Evolutionary conservation across 2,329 filamentous ascomycete genomes (phyloP).

Genomic region (Zymoseptoria brevis): DNA sequence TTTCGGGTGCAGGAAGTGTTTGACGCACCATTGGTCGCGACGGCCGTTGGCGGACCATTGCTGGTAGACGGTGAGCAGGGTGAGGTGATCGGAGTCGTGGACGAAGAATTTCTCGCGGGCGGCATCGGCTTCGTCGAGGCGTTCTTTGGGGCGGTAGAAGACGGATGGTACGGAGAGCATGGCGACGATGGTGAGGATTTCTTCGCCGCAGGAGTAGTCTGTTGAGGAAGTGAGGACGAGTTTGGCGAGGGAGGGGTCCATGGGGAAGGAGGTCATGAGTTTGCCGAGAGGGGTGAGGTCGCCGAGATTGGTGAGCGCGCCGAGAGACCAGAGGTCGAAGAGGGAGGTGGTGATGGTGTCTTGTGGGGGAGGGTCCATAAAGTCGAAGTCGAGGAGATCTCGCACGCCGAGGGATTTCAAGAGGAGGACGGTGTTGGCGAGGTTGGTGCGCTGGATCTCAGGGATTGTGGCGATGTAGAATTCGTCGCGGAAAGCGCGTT

Average conservation of each 20-base stretch:
- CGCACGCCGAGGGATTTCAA: slow-evolving; percentile 92
- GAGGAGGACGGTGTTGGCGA: slow-evolving; percentile 88
- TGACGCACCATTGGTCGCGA: slow-evolving; percentile 84
- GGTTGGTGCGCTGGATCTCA: slow-evolving; percentile 92
- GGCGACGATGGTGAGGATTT: slow-evolving; percentile 96
- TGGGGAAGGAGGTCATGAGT: slow-evolving; percentile 95
- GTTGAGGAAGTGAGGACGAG: slow-evolving; percentile 77
- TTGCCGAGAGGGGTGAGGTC: slow-evolving; percentile 79
- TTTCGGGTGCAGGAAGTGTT: slow-evolving; percentile 93
- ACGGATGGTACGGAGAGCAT: slow-evolving; percentile 97
- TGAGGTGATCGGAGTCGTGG: slow-evolving; percentile 92
- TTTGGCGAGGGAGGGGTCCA: slow-evolving; percentile 94
- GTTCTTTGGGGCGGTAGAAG: slow-evolving; percentile 93
- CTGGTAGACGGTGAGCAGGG: slow-evolving; percentile 87
- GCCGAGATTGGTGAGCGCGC: slow-evolving; percentile 86
- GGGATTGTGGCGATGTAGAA: slow-evolving; percentile 95
- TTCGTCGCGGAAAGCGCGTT: slow-evolving; percentile 90
- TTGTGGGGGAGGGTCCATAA: slow-evolving; percentile 97
- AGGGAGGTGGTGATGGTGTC: slow-evolving; percentile 96
- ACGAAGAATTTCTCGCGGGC: slow-evolving; percentile 98
- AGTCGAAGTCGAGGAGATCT: slow-evolving; percentile 92
- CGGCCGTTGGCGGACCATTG: slow-evolving; percentile 91
- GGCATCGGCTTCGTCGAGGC: slow-evolving; percentile 90
- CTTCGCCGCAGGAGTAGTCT: slow-evolving; percentile 79
- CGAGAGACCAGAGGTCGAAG: slow-evolving; percentile 94